Evolutionary conservation across 1,284 basidiomycete species (phyloP).

Genomic region (Rhodotorula sp.): DNA sequence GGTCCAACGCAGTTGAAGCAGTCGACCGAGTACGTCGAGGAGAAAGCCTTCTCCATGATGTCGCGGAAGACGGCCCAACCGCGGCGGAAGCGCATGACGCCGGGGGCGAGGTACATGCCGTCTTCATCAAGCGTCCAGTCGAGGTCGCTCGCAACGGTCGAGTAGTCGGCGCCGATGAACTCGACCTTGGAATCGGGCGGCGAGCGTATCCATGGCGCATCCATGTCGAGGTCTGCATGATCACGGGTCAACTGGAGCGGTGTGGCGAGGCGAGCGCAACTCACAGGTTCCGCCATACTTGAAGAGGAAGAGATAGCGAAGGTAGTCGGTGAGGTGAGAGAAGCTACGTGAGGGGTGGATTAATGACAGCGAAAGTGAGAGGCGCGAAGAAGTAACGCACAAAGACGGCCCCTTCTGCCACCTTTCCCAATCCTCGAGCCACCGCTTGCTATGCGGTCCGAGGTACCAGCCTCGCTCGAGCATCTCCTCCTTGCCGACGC

Average conservation of each 20-base stretch:
- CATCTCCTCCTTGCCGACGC: slow-evolving; percentile 24
- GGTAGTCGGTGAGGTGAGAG: slow-evolving; percentile 36
- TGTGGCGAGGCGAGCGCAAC: background rate
- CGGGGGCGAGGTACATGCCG: slow-evolving; percentile 34
- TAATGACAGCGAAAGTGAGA: no score
- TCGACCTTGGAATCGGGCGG: slow-evolving; percentile 33
- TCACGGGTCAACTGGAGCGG: background rate
- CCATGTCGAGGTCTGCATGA: slow-evolving; percentile 32
- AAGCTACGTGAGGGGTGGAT: slow-evolving; percentile 2
- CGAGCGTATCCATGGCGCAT: slow-evolving; percentile 35
- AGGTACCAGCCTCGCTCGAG: slow-evolving; percentile 29
- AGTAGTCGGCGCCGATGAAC: slow-evolving; percentile 32
- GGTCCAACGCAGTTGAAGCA: slow-evolving; percentile 37
- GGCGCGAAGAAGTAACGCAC: slow-evolving; percentile 6
- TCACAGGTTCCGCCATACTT: slow-evolving; percentile 36
- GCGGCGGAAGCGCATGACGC: slow-evolving; percentile 32
- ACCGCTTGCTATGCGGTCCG: slow-evolving; percentile 29
- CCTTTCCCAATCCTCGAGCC: slow-evolving; percentile 35
- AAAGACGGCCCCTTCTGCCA: slow-evolving; percentile 31
- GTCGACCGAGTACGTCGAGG: slow-evolving; percentile 22
- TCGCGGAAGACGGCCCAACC: slow-evolving; percentile 39
- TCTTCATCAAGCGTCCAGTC: slow-evolving; percentile 40
- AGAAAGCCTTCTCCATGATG: slow-evolving; percentile 34
- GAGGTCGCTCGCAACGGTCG: slow-evolving; percentile 30
- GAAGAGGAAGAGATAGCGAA: slow-evolving; percentile 37